Evolutionary conservation across 2,329 filamentous ascomycete genomes (phyloP), one percentile per base, ranked within the genome.

Genomic region (Pestalotiopsis fici): DNA sequence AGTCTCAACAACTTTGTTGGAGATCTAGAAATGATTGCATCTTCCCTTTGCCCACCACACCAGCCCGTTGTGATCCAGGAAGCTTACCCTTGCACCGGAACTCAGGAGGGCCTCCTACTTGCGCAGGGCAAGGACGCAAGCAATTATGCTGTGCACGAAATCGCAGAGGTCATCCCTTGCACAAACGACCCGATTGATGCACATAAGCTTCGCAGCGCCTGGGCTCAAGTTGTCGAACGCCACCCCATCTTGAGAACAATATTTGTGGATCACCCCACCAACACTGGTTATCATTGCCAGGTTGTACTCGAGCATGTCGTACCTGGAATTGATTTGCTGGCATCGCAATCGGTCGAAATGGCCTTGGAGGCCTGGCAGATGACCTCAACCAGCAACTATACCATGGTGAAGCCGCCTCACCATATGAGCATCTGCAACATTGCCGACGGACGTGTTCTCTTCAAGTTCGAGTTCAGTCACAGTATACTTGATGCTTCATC

Each of bases 381-480:
- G 6, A 5, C 63, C 1, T 39, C 59, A 7, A 64, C 37, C 25
- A 67, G 56, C 39, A 59, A 56, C 35, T 67, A 67, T 21, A 18
- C 60, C n/a, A 4, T 50, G 1, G 50, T 43, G 23, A 31, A 35
- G 3, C 65, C 56, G 4, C 37, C 61, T 31, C 65, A 67, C 31
- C 66, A 61, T 18, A 21, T 65, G 35, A 67, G 37, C 39, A 67
- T 67, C 27, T 67, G 62, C 43, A 57, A 55, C 21, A 67, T 56
- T 13, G 35, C 39, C 23, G 62, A 56, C 4, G 66, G 66, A 3
- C 61, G 61, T 15, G 56, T 64, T 4, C 61, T 65, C 6, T 39
- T 64, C 21, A 43, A 39, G n/a, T 65, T 67, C 13, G 62, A 67
- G 55, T 64, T 67, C 54, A 67, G 66, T 18, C 66, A 67, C 25